Evolutionary conservation across 2,329 filamentous ascomycete genomes (phyloP), one percentile per base, ranked within the genome.

Genomic region (Verticillium zaregamsianum): DNA sequence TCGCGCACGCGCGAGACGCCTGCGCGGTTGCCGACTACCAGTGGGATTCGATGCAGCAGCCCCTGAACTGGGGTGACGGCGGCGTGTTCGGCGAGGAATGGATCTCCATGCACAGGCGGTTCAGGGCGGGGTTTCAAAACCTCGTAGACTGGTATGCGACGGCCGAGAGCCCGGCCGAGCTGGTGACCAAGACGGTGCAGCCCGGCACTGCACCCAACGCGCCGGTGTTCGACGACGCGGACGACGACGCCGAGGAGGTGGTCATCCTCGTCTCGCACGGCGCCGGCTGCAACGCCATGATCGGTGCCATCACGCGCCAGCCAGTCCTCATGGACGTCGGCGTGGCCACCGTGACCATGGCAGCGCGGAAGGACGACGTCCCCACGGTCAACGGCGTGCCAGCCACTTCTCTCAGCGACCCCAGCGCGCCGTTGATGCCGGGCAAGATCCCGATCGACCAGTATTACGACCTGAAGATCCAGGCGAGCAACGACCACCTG

Each of bases 221-320:
- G 63, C 12, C 67, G 28, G 68, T 74, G 67, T 72, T 77, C 1
- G 73, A 79, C 14, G 78, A 83, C 1, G 80, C 84, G 2, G 83
- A 86, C 0, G 85, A 88, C 25, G 82, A 87, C 37, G 82, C 86
- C 1, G 91, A 96, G 68, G 85, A 93, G 1, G 88, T 98, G 1
- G 80, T 99, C 17, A 82, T 99, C 49, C 78, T 99, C 8, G 90
- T 99, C 25, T 97, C 95, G 0, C 95, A 99, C 71, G 94, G 94
- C 28, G 95, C 95, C 15, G 95, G 95, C 45, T 97, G 94, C 76
- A 99, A 99, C 77, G 95, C 95, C 2, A 77, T 99, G 55, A 93
- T 99, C 65, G 93, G 94, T 14, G 93, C 93, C 31, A 85, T 99
- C 66, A 96, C 93, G 0, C 91, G 94, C 63, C 91, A 97, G 70